phyloP scores from a whole-genome alignment of 2,329 filamentous ascomycete genomes.

The Setomelanomma holmii region DNA sequence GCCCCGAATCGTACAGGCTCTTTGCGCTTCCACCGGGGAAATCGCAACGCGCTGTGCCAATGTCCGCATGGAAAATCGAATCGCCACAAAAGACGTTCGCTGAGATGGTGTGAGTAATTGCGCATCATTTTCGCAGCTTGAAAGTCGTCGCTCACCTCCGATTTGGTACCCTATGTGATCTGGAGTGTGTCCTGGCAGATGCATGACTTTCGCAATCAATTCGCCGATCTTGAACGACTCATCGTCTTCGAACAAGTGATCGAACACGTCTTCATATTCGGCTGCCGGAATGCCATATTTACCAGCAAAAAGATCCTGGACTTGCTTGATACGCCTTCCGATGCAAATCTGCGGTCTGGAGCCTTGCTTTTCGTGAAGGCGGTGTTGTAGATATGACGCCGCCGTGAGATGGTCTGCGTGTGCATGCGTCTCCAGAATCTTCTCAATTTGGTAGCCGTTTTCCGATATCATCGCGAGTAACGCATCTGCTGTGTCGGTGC shows the following conservation, averaged over 20 bases:
- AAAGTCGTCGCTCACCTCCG: slow-evolving; percentile 38
- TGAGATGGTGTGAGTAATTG: too few species aligned
- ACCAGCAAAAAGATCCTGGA: slow-evolving; percentile 60
- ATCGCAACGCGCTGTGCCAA: slow-evolving; percentile 44
- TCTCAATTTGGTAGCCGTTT: slow-evolving; percentile 57
- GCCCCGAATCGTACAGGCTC: slow-evolving; percentile 35
- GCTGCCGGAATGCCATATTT: slow-evolving; percentile 55
- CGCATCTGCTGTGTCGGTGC: slow-evolving; percentile 60
- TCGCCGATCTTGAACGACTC: slow-evolving; percentile 61
- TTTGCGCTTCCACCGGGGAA: slow-evolving; percentile 45
- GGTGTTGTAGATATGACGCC: slow-evolving; percentile 62
- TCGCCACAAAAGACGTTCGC: slow-evolving; percentile 48
- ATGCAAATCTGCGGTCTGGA: slow-evolving; percentile 59
- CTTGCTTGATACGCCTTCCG: slow-evolving; percentile 60
- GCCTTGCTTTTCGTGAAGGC: slow-evolving; percentile 44
- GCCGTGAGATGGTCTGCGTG: slow-evolving; percentile 69
- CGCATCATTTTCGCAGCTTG: slow-evolving; percentile 1
- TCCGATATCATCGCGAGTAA: slow-evolving; percentile 56
- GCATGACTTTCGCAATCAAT: slow-evolving; percentile 56
- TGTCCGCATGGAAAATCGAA: slow-evolving; percentile 44
- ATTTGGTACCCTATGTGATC: slow-evolving; percentile 67
- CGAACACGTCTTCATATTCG: slow-evolving; percentile 60
- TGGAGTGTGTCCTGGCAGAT: slow-evolving; percentile 67
- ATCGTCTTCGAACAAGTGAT: slow-evolving; percentile 61
- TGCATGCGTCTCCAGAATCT: slow-evolving; percentile 68